Evolutionary conservation across 768 basidiomycete species (phyloP).

Genomic region (Tylopilus sp.): DNA sequence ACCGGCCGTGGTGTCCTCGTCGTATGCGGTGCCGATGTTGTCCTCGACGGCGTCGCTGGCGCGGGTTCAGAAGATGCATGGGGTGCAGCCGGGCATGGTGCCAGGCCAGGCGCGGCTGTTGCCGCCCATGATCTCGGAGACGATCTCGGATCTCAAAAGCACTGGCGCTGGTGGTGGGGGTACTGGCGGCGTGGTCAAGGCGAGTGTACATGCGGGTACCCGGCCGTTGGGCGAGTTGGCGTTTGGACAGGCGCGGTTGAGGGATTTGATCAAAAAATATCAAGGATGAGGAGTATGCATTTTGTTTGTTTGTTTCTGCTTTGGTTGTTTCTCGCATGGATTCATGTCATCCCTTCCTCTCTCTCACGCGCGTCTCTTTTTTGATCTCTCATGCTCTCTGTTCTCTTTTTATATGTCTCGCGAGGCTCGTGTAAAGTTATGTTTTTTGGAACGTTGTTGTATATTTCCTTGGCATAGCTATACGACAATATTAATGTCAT

Average conservation of each 20-base stretch:
- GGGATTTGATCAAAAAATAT: conserved; percentile 82
- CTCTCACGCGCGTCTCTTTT: neutral
- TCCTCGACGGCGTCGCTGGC: conserved; percentile 78
- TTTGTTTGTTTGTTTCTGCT: neutral
- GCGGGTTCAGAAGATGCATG: conserved; percentile 34
- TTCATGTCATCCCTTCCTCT: neutral
- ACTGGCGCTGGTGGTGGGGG: too few relatives aligned
- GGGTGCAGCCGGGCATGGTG: neutral
- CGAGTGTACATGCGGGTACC: neutral
- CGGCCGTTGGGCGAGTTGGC: conserved; percentile 46
- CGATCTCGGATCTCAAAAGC: conserved; percentile 17
- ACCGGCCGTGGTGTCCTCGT: conserved; percentile 67
- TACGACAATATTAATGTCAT: too few relatives aligned
- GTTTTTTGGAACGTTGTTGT: conserved; percentile 5
- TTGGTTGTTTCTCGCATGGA: neutral
- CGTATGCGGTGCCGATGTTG: conserved; percentile 67
- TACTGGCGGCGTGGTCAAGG: conserved; percentile 3
- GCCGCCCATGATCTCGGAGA: conserved; percentile 37
- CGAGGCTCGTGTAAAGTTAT: conserved; percentile 1
- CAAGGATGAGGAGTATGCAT: conserved; percentile 38
- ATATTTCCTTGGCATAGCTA: neutral
- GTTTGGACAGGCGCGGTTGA: conserved; percentile 73
- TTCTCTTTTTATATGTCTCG: neutral
- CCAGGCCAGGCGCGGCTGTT: conserved; percentile 7
- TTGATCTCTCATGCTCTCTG: neutral